phyloP scores from a whole-genome alignment of 2,329 filamentous ascomycete species.

The Nemania bipapillata region DNA sequence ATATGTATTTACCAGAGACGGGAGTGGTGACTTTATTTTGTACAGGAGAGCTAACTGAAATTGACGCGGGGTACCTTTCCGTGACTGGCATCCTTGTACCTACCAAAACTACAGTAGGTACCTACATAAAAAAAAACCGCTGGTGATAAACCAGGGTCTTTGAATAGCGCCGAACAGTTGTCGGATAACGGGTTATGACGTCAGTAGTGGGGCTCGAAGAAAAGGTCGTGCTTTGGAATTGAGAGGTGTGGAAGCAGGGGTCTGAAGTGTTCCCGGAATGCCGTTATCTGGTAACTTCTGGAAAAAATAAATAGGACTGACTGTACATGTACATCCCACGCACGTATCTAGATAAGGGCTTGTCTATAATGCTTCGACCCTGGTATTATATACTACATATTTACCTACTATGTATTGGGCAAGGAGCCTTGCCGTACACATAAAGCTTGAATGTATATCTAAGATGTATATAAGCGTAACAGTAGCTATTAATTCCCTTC shows the following conservation, averaged over 20 bases:
- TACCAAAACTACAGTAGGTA: not conserved
- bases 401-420: not conserved
- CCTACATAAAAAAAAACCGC: not conserved
- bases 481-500: too few relatives aligned
- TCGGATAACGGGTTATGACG: slow-evolving; percentile 9
- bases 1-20: too few relatives aligned
- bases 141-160: slow-evolving; percentile 4
- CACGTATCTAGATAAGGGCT: not conserved
- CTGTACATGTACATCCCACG: not conserved
- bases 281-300: not conserved
- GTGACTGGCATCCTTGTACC: not conserved
- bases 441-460: too few relatives aligned
- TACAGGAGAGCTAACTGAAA: not conserved
- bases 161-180: not conserved
- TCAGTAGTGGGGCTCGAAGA: not conserved
- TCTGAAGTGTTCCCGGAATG: not conserved
- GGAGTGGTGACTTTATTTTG: too few relatives aligned
- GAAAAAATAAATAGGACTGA: not conserved
- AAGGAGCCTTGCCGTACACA: too few relatives aligned
- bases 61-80: not conserved
- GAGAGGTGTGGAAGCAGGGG: not conserved
- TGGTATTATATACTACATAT: not conserved
- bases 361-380: not conserved
- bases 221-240: not conserved
- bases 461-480: too few relatives aligned